Evolutionary conservation across 805 yeast genomes (phyloP).

Genomic region (Metschnikowia kunwiensis): DNA sequence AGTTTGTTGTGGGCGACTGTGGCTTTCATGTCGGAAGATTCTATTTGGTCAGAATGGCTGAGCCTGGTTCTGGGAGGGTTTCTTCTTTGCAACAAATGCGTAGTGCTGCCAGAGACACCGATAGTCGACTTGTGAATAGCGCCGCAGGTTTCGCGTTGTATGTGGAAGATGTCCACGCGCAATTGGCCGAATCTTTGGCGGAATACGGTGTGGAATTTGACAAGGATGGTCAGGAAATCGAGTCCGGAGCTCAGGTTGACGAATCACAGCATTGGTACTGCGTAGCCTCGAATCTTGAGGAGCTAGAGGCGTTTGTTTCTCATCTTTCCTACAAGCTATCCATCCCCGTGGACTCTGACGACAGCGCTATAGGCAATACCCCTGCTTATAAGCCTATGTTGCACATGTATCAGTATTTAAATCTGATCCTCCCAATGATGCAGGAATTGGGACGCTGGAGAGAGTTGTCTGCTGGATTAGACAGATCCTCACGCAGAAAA

Average conservation of each 20-base stretch:
- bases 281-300: conserved; percentile 32
- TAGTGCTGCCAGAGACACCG: conserved; percentile 16
- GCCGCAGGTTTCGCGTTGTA: conserved; percentile 37
- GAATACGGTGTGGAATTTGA: conserved; percentile 36
- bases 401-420: conserved; percentile 30
- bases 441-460: conserved; percentile 13
- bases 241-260: conserved; percentile 6
- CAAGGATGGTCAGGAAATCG: conserved; percentile 29
- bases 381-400: conserved; percentile 27
- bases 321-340: conserved; percentile 26
- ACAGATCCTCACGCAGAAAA: conserved; percentile 16
- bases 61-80: conserved; percentile 34
- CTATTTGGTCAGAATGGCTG: conserved; percentile 36
- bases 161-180: conserved; percentile 39
- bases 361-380: conserved; percentile 18
- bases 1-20: conserved; percentile 36
- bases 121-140: conserved; percentile 11
- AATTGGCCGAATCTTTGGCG: conserved; percentile 27
- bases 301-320: conserved; percentile 27
- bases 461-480: conserved; percentile 4
- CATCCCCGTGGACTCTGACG: conserved; percentile 3
- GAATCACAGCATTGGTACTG: conserved; percentile 29
- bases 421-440: conserved; percentile 27
- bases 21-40: conserved; percentile 42
- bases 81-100: conserved; percentile 34